Base-by-base conservation (phyloP, 768 basidiomycete genomes). In the Amanita polypyramis region DNA sequence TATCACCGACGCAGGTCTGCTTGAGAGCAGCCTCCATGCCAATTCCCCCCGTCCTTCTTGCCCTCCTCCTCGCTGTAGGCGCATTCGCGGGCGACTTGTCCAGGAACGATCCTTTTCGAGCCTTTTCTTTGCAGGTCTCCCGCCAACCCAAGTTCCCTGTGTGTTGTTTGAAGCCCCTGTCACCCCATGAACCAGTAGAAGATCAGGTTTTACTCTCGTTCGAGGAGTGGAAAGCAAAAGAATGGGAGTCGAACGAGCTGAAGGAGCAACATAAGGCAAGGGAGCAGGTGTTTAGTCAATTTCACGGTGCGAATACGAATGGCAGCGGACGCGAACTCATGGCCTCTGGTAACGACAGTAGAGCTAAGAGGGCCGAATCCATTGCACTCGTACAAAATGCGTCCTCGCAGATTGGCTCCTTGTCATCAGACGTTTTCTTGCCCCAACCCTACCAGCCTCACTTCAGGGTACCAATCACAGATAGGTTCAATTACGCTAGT, bases 401-500 rank as follows among this genome's bases (percentile, higher is more conserved):
- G 15, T 43, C 48, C 30, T 44, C 52, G 45, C 51, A 55, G 29
- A 39, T 45, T 10, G n/a, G 45, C n/a, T 43, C 48, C 20, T 32
- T 47, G n/a, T 17, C 50, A 9, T 40, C 54, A 11, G 55, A 62
- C 29, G 56, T 61, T 36, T 50, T 55, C 27, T 45, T 49, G 35
- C 45, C 55, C 42, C 37, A 56, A 10, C 5, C 25, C 49, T 52
- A 57, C 47, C 52, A 62, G 29, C 79, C 82, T 0, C 79, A 81
- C 55, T 81, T 84, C 58, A 75, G 76, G 15, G 79, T 90, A 4
- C 87, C 87, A 1, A 66, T 88, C 36, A 81, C 76, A 10, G 89
- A 94, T 68, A 75, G 92, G 36, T 96, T 94, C 72, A 96, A 99
- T 64, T 98, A 95, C 57, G 96, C 96, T 35, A 82, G 80, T 44